phyloP scores from a whole-genome alignment of 1,284 basidiomycete species.

The Coniophora puteana region DNA sequence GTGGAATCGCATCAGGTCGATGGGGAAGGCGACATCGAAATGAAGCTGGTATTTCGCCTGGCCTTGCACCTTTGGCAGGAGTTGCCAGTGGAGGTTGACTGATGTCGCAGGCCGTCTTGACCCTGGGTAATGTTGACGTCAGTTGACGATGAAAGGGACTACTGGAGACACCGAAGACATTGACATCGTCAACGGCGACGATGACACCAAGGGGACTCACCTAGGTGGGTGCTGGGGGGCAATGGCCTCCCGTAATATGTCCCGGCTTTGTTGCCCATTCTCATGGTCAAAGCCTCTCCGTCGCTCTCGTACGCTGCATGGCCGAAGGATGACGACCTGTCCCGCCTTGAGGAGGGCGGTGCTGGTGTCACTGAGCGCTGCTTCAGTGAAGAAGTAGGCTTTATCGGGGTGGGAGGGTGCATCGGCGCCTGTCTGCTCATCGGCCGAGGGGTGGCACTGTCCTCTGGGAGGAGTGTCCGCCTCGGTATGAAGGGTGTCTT shows the following conservation, averaged over 20 bases:
- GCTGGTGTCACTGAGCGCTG: slow-evolving; percentile 19
- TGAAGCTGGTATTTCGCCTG: slow-evolving; percentile 22
- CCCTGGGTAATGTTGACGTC: slow-evolving; percentile 18
- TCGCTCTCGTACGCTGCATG: slow-evolving; percentile 28
- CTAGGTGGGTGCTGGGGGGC: slow-evolving; percentile 21
- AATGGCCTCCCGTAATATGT: slow-evolving; percentile 18
- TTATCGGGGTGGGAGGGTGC: slow-evolving; percentile 18
- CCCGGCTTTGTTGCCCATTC: slow-evolving; percentile 16
- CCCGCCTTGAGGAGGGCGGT: slow-evolving; percentile 19
- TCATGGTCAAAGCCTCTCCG: slow-evolving; percentile 19
- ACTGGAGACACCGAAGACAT: slow-evolving; percentile 2
- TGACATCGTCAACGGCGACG: no score
- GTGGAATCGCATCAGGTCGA: slow-evolving; percentile 20
- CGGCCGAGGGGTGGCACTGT: slow-evolving; percentile 28
- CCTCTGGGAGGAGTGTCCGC: slow-evolving; percentile 9
- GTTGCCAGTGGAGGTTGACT: slow-evolving; percentile 36
- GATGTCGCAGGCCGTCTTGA: slow-evolving; percentile 24
- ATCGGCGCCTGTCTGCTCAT: slow-evolving; percentile 21
- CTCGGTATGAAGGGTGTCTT: slow-evolving; percentile 7
- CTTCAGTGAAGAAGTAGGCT: slow-evolving; percentile 14
- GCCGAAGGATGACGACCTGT: slow-evolving; percentile 14
- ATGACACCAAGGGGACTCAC: no score
- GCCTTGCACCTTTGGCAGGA: slow-evolving; percentile 31
- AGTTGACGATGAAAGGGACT: slow-evolving; percentile 9
- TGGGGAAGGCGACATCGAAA: slow-evolving; percentile 26